These are phyloP conservation scores for Fraxinus cuspidata DNA, from an alignment of 257 asterid species.

Conservation along the genomic window DNA sequence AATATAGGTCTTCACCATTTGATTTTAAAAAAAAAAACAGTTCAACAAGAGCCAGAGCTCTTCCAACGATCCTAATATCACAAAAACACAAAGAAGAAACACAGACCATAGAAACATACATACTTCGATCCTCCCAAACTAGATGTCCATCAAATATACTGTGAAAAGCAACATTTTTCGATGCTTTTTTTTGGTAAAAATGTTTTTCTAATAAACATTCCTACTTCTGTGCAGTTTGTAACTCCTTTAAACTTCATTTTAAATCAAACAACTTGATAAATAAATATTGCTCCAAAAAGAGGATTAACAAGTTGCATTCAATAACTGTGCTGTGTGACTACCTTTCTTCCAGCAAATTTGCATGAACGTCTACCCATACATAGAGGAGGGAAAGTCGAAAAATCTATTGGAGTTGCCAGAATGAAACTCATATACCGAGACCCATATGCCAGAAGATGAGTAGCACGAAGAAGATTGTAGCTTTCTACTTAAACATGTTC, in stretches of 20 bases:
- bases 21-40: not conserved
- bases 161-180: not conserved
- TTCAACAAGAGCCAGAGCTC: not conserved
- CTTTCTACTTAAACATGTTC: constrained; percentile 33
- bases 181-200: not conserved
- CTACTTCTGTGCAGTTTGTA: constrained; percentile 1
- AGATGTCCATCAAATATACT: not conserved
- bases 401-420: constrained; percentile 44
- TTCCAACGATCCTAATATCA: not conserved
- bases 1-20: not conserved
- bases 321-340: constrained; percentile 15
- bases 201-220: not conserved
- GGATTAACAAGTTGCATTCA: not conserved
- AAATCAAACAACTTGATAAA: constrained; percentile 7
- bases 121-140: not conserved
- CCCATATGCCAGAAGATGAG: constrained; percentile 44
- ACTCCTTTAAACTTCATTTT: constrained; percentile 6
- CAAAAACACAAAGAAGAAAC: not conserved
- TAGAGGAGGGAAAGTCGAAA: constrained; percentile 64
- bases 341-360: constrained; percentile 97
- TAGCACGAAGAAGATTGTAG: constrained; percentile 44
- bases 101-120: not conserved
- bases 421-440: constrained; percentile 36
- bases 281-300: not conserved
- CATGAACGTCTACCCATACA: constrained; percentile 93